phyloP scores from a whole-genome alignment of 495 filamentous ascomycete species.

The Chaetomium tenue region DNA sequence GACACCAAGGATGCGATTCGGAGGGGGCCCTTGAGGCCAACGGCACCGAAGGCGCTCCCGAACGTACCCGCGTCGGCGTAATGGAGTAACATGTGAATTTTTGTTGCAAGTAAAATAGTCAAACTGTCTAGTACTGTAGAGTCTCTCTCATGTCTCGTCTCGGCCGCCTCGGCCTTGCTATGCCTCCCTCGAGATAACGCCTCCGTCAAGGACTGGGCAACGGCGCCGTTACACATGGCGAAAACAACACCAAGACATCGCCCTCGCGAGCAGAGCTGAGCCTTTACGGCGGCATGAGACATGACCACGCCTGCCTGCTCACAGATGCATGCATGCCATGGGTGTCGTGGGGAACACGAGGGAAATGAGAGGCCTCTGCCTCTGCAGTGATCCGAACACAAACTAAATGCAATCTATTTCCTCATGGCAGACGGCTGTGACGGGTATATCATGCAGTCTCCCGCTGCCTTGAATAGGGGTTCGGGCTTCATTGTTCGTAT shows the following conservation, averaged over 20 bases:
- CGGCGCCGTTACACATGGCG: conserved; percentile 1
- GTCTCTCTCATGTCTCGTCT: conserved; percentile 11
- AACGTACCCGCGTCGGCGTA: conserved; percentile 21
- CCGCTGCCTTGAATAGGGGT: background rate
- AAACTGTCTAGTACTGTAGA: background rate
- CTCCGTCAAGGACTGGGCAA: background rate
- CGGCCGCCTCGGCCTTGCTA: background rate
- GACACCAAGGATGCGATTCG: conserved; percentile 53
- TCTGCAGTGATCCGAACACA: conserved; percentile 17
- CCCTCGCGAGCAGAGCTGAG: background rate
- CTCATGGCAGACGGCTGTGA: background rate
- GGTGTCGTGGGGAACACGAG: conserved; percentile 14
- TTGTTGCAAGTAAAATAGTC: conserved; percentile 16
- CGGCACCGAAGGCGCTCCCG: conserved; percentile 22
- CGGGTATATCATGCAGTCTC: conserved; percentile 21
- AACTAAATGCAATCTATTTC: conserved; percentile 11
- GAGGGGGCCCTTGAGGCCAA: conserved; percentile 40
- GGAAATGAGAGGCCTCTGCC: conserved; percentile 25
- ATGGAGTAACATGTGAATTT: conserved; percentile 15
- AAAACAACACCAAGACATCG: background rate
- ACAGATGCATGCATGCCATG: background rate
- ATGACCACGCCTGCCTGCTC: background rate
- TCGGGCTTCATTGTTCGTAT: background rate
- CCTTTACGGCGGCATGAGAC: background rate
- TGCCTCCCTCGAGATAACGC: background rate